phyloP scores from a whole-genome alignment of 257 asterid species.

The Galeopsis tetrahit region DNA sequence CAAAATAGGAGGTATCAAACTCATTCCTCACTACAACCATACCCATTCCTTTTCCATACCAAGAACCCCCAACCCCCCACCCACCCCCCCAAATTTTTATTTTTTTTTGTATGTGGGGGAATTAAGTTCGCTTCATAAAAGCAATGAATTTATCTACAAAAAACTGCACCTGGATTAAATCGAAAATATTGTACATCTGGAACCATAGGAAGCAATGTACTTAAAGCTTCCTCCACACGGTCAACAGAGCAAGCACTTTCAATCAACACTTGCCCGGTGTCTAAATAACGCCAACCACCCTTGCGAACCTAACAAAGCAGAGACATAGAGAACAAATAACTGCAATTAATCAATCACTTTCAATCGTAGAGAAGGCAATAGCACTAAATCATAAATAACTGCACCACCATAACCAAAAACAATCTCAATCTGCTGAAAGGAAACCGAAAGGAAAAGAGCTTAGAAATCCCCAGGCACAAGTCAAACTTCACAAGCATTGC shows the following conservation, averaged over 20 bases:
- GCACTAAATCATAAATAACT: conserved; percentile 31
- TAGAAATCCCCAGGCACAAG: not conserved
- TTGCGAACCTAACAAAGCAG: conserved; percentile 67
- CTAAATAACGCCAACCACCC: conserved; percentile 99
- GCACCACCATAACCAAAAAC: conserved; percentile 9
- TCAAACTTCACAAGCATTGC: conserved; percentile 3
- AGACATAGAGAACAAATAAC: conserved; percentile 19
- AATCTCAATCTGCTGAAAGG: conserved; percentile 8
- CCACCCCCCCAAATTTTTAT: too few species aligned
- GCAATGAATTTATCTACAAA: conserved; percentile 9
- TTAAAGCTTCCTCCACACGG: conserved; percentile 95
- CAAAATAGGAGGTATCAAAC: not conserved
- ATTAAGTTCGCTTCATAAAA: conserved; percentile 21
- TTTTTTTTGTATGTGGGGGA: not conserved
- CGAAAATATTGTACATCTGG: conserved; percentile 94
- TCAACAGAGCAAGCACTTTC: conserved; percentile 99
- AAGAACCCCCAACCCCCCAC: too few species aligned
- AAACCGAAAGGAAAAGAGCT: not conserved
- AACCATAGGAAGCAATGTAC: conserved; percentile 93
- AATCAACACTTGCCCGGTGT: conserved; percentile 95
- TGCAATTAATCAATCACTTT: too few species aligned
- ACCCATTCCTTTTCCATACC: not conserved
- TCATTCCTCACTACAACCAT: not conserved
- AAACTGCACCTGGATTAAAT: conserved; percentile 86
- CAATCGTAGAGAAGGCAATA: conserved; percentile 14